Evolutionary conservation across 108 stramenopile species (phyloP).

Genomic region (Nitzschia sp.): DNA sequence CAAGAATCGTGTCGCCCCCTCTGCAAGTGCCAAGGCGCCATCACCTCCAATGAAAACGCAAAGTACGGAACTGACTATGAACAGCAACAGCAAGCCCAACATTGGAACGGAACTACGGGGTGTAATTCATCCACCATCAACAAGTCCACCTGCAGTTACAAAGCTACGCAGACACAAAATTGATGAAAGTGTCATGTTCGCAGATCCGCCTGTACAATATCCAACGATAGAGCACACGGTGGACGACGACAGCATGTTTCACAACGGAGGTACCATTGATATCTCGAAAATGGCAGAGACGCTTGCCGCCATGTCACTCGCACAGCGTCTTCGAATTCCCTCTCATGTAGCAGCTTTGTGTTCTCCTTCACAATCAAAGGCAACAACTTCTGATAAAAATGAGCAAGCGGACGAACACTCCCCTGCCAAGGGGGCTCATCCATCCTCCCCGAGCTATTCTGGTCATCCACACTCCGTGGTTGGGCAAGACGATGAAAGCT

Average conservation of each 20-base stretch:
- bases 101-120: too few relatives aligned
- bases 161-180: constrained; percentile 10
- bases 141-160: background rate
- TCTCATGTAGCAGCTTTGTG: constrained; percentile 18
- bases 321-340: constrained; percentile 29
- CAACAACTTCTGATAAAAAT: background rate
- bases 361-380: background rate
- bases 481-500: constrained; percentile 5
- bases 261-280: constrained; percentile 9
- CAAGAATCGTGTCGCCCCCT: constrained; percentile 8
- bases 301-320: constrained; percentile 14
- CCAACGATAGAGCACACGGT: background rate
- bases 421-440: background rate
- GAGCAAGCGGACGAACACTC: background rate
- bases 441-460: background rate
- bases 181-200: constrained; percentile 14
- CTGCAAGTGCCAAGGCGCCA: too few relatives aligned
- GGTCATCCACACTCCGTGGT: background rate
- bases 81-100: too few relatives aligned
- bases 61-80: too few relatives aligned
- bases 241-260: constrained; percentile 6
- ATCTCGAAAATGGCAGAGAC: constrained; percentile 30
- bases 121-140: too few relatives aligned
- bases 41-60: too few relatives aligned
- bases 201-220: constrained; percentile 1